Evolutionary conservation across 768 basidiomycete genomes (phyloP).

Genomic region (Pisolithus albus): DNA sequence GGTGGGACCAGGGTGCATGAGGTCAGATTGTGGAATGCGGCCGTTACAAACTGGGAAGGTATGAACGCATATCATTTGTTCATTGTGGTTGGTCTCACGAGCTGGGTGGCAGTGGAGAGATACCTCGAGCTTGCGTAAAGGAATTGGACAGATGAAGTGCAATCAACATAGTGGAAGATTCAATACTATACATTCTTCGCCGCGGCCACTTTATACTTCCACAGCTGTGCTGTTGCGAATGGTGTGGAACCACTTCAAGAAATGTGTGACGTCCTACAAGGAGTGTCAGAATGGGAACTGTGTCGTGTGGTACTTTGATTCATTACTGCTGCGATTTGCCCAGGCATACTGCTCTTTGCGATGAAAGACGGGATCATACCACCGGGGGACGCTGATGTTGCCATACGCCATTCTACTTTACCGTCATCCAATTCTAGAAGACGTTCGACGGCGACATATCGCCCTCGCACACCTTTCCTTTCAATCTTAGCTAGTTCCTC

Average conservation of each 20-base stretch:
- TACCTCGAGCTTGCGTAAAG: constrained; percentile 73
- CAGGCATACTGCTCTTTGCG: constrained; percentile 52
- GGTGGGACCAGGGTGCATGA: constrained; percentile 95
- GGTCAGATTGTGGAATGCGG: constrained; percentile 77
- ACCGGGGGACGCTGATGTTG: constrained; percentile 65
- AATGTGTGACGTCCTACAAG: constrained; percentile 63
- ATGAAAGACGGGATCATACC: constrained; percentile 63
- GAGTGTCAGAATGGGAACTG: not conserved
- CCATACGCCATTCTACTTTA: constrained; percentile 73
- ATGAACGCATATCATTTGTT: constrained; percentile 17
- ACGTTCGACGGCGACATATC: constrained; percentile 65
- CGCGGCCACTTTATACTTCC: not conserved
- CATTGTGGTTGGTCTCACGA: constrained; percentile 5
- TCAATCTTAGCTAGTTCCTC: constrained; percentile 54
- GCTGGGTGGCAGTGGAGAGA: constrained; percentile 55
- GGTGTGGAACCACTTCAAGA: constrained; percentile 57
- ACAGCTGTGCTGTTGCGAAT: constrained; percentile 14
- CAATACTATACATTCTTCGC: not conserved
- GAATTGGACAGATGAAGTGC: not conserved
- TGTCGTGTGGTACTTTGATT: constrained; percentile 6
- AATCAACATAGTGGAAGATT: not conserved
- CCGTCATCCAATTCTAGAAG: constrained; percentile 57
- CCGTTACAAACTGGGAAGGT: constrained; percentile 96
- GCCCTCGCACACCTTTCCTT: constrained; percentile 56
- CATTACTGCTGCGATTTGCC: constrained; percentile 54